These are phyloP conservation scores for Geotrichum siamense DNA, from an alignment of 1,139 yeast genomes.

Conservation along the genomic window DNA sequence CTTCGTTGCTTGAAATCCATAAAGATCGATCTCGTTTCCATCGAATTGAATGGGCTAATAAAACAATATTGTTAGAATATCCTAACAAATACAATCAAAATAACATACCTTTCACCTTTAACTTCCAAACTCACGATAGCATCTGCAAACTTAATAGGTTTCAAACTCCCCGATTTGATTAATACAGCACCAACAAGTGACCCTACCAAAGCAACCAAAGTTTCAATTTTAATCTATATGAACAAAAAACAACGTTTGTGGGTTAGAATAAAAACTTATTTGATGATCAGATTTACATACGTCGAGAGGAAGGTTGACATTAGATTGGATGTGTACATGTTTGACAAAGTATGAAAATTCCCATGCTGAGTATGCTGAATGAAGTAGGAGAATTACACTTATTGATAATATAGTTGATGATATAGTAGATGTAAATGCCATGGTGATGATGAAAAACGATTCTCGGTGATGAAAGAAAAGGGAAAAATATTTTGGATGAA, in stretches of 20 bases:
- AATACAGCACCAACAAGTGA: slow-evolving; percentile 22
- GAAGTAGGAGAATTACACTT: slow-evolving; percentile 25
- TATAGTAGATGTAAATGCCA: neutral
- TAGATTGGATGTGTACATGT: slow-evolving; percentile 17
- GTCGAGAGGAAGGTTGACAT: slow-evolving; percentile 25
- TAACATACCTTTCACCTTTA: slow-evolving; percentile 25
- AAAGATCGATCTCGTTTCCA: slow-evolving; percentile 34
- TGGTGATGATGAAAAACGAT: too few species aligned
- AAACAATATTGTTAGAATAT: neutral
- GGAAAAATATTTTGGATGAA: too few species aligned
- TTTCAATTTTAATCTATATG: slow-evolving; percentile 31
- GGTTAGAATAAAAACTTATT: neutral
- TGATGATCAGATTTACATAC: slow-evolving; percentile 21
- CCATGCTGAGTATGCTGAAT: slow-evolving; percentile 34
- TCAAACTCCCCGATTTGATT: slow-evolving; percentile 24
- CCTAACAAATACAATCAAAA: neutral
- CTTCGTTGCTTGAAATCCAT: slow-evolving; percentile 29
- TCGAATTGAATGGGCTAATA: slow-evolving; percentile 25
- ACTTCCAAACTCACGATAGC: slow-evolving; percentile 27
- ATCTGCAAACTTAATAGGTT: slow-evolving; percentile 29
- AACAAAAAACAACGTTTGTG: neutral
- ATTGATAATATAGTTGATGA: neutral
- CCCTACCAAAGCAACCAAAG: slow-evolving; percentile 27
- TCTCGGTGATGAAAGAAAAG: too few species aligned
- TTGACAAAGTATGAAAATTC: slow-evolving; percentile 30